Conservation (phyloP, 768 basidiomycete species). For the Rhizopogon vulgaris region DNA sequence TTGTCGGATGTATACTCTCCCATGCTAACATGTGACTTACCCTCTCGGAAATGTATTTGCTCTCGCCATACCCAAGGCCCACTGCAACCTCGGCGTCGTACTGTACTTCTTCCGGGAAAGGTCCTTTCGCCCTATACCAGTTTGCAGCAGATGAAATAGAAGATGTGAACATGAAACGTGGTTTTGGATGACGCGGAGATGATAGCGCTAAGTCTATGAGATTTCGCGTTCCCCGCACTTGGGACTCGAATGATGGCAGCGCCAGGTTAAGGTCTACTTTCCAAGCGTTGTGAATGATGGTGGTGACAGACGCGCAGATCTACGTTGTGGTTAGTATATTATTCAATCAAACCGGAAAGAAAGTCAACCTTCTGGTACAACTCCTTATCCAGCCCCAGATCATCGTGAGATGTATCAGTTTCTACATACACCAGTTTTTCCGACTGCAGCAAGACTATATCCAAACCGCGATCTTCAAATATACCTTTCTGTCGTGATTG, state of each 20-base stretch:
- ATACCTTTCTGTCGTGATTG: slow-evolving; percentile 18
- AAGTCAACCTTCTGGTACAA: slow-evolving; percentile 20
- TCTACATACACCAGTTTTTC: slow-evolving; percentile 29
- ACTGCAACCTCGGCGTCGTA: slow-evolving; percentile 22
- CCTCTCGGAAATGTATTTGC: too few species aligned
- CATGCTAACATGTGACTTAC: too few species aligned
- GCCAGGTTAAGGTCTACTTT: slow-evolving; percentile 45
- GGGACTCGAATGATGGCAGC: slow-evolving; percentile 44
- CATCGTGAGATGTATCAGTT: slow-evolving; percentile 21
- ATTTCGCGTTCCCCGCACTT: slow-evolving; percentile 40
- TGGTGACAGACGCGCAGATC: slow-evolving; percentile 26
- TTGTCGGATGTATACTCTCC: too few species aligned
- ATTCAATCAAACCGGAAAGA: slow-evolving; percentile 13
- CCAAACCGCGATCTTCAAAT: slow-evolving; percentile 27
- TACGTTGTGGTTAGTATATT: slow-evolving; percentile 23
- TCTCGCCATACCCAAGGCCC: too few species aligned
- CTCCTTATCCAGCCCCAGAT: slow-evolving; percentile 20
- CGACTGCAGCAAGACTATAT: slow-evolving; percentile 19
- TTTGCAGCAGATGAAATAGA: slow-evolving; percentile 25
- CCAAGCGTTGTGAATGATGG: slow-evolving; percentile 45
- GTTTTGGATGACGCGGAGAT: slow-evolving; percentile 18
- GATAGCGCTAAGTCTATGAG: slow-evolving; percentile 37
- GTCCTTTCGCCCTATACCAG: slow-evolving; percentile 9
- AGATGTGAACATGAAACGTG: slow-evolving; percentile 35
- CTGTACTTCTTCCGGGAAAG: slow-evolving; percentile 27